Base-by-base conservation (phyloP, 352 stramenopile genomes). In the Phytophthora pinifolia region DNA sequence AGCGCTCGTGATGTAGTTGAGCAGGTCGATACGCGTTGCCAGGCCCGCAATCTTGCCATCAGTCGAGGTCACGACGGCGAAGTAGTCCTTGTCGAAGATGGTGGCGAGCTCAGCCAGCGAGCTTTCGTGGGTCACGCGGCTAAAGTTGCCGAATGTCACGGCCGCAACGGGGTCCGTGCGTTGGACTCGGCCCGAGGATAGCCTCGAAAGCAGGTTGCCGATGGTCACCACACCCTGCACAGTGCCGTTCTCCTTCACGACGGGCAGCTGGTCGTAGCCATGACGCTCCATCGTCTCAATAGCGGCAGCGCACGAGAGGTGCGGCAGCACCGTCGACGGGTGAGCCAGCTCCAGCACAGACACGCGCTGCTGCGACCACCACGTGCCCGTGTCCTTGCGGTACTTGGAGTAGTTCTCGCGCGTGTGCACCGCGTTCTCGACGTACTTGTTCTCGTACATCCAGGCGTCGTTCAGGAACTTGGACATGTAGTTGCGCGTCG, bases 401-500 rank as follows among this genome's bases (percentile, higher is more conserved):
- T 73, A 89, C 38, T 64, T 75, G 4, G 74, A 71, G 65, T 87
- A 92, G 49, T 88, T 91, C 29, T 91, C 65, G 31, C 76, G 66
- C 46, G 79, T 74, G 65, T 92, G 79, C 42, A 88, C 57, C 46
- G 76, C 71, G 61, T 84, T 83, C 44, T 79, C 71, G 20, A 89
- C 78, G 41, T 70, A 92, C 35, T 83, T 67, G 68, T 92, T 83
- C 34, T 80, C 79, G 46, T 77, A 89, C 83, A 93, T 93, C 96
- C 96, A 99, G 62, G 96, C 79, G 75, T 99, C 93, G 47, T 83
- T 96, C 17, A 98, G 56, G 55, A 97, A 97, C 75, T 99, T 99
- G 62, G 81, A 97, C 94, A 98, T 98, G 88, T 99, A 99, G 76
- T 99, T 99, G 20, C 95, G 78, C 15, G 97, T 96, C 41, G 83